phyloP scores from a whole-genome alignment of 2,329 filamentous ascomycete species.

The Nemania bipapillata region DNA sequence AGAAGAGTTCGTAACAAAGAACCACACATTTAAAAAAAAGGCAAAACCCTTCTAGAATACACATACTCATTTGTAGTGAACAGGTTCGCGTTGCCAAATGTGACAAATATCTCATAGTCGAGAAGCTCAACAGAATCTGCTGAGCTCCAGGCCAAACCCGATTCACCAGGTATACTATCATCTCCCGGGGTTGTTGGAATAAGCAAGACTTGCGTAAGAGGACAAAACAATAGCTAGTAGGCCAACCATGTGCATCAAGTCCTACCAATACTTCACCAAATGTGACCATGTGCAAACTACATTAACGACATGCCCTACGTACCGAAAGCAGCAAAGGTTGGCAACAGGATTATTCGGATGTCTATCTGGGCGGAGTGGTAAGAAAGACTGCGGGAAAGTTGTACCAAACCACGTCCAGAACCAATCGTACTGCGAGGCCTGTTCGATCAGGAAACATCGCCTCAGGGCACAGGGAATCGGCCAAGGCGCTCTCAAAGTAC shows the following conservation, averaged over 20 bases:
- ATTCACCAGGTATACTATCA: no score
- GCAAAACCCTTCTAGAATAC: background rate
- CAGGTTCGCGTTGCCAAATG: background rate
- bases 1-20: slow-evolving; percentile 16
- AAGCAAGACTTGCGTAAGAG: no score
- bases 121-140: slow-evolving; percentile 1
- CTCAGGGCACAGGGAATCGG: slow-evolving; percentile 36
- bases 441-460: slow-evolving; percentile 31
- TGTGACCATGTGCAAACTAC: slow-evolving; percentile 42
- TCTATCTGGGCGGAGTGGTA: slow-evolving; percentile 35
- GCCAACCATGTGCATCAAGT: slow-evolving; percentile 44
- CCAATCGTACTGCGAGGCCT: slow-evolving; percentile 41
- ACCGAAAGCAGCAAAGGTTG: slow-evolving; percentile 42
- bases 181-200: no score
- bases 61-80: background rate
- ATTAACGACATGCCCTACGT: slow-evolving; percentile 40
- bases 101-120: background rate
- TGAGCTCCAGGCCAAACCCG: background rate
- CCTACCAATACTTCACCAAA: slow-evolving; percentile 39
- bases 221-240: background rate
- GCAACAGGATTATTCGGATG: slow-evolving; percentile 37
- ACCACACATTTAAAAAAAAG: slow-evolving; percentile 11
- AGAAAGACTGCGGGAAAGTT: slow-evolving; percentile 43
- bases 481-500: slow-evolving; percentile 41
- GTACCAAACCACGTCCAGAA: slow-evolving; percentile 38